Evolutionary conservation across 2,329 filamentous ascomycete species (phyloP), one percentile per base, ranked within the genome.

Genomic region (Colletotrichum sp.): DNA sequence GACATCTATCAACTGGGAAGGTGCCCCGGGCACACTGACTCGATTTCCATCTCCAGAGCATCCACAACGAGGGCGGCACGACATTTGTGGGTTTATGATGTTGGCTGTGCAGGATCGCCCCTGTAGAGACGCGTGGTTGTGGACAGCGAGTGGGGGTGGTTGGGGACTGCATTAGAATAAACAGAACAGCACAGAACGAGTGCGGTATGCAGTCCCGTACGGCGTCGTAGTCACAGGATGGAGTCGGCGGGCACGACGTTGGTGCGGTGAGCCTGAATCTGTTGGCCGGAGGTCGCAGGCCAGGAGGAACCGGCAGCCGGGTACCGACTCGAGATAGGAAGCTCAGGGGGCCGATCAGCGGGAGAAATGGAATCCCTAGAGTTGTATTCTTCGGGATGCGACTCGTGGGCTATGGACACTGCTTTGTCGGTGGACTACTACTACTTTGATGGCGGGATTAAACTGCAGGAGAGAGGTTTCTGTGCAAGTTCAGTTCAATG

Each of bases 41-140:
- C 69, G 69, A 34, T 52, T 52, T 52, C 26, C 62, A 58, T 73
- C 73, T 72, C 56, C 62, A 75, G 73, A 73, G 73, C 69, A 75
- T 68, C 73, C 73, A 73, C 73, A 72, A 56, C 32, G 21, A 67
- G 48, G 63, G 30, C 69, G 43, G 43, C 43, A 68, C 43, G 61
- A 30, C n/a, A 73, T 7, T 52, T 36, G 58, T 56, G 63, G 73
- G 16, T 52, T 63, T 48, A n/a, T 62, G 34, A 26, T 36, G 63
- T 65, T 58, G 70, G 56, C 38, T 58, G 38, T 63, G 18, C 18
- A 61, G 69, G 73, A 68, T 67, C 56, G 62, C 43, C 73, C 73
- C 62, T 75, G 73, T 30, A 75, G 56, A 30, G 43, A 75, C 69
- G 62, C 69, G 73, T 68, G 52, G 55, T 58, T 28, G 21, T 24